Conservation (phyloP, 305 asterid species). For the Fraxinus sp. region DNA sequence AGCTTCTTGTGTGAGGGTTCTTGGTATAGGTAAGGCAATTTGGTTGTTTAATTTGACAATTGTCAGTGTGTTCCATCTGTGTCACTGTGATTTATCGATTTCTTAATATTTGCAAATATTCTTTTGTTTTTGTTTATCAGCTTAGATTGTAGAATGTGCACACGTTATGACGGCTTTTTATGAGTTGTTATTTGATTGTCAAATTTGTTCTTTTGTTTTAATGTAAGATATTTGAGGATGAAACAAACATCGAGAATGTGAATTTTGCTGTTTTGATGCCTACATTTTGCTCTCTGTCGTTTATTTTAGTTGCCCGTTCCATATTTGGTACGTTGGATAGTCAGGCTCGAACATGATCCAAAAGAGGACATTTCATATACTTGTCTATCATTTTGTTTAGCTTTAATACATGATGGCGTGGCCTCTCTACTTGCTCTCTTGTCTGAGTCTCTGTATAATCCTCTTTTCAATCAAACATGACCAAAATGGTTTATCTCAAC, state of each 20-base stretch:
- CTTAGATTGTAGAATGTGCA: neutral
- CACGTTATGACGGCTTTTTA: neutral
- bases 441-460: neutral
- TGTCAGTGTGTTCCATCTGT: slow-evolving; percentile 19
- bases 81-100: slow-evolving; percentile 23
- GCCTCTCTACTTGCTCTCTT: neutral
- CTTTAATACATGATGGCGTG: neutral
- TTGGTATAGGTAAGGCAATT: slow-evolving; percentile 19
- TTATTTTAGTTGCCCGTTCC: neutral
- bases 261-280: neutral
- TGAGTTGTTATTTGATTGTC: neutral
- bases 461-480: neutral
- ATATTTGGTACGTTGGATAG: neutral
- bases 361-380: neutral
- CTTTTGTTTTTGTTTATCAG: neutral
- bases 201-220: neutral
- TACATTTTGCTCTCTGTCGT: neutral
- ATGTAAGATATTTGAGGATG: slow-evolving; percentile 2
- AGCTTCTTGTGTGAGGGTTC: slow-evolving; percentile 28
- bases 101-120: neutral
- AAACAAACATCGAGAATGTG: neutral
- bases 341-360: neutral
- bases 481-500: neutral
- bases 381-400: neutral
- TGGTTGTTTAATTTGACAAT: slow-evolving; percentile 25